A percentile compares a stretch with the other conserved stretches of the same genome.
Evolutionary conservation across 1,139 yeast genomes (phyloP).

Genomic region (Blastobotrys illinoisensis): DNA sequence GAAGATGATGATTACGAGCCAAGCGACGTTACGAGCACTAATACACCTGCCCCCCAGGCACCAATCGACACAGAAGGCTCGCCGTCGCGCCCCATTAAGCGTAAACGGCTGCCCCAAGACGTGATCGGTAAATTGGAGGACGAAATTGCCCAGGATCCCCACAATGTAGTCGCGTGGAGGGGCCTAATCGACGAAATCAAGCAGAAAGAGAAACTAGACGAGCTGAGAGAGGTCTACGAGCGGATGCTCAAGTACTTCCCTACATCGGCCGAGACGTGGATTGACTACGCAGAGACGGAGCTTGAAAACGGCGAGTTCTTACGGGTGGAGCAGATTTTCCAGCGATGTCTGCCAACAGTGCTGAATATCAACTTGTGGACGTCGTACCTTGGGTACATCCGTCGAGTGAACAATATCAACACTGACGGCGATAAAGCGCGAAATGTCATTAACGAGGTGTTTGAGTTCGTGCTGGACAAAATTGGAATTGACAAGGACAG

Average conservation of each 20-base stretch:
- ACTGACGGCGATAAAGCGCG: slow-evolving; percentile 81
- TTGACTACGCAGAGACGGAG: slow-evolving; percentile 63
- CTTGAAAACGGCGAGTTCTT: slow-evolving; percentile 63
- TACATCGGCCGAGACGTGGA: slow-evolving; percentile 58
- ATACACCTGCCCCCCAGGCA: neutral
- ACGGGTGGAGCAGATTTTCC: slow-evolving; percentile 60
- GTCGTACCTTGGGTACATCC: slow-evolving; percentile 61
- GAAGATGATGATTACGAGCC: neutral
- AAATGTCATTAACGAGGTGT: slow-evolving; percentile 70
- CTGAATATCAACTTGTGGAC: slow-evolving; percentile 66
- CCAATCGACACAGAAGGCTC: neutral
- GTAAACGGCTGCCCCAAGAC: slow-evolving; percentile 38
- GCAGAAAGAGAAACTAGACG: slow-evolving; percentile 57
- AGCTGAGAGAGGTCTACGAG: slow-evolving; percentile 55
- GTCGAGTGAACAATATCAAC: slow-evolving; percentile 65
- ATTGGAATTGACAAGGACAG: slow-evolving; percentile 76
- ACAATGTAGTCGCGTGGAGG: slow-evolving; percentile 54
- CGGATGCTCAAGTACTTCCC: slow-evolving; percentile 62
- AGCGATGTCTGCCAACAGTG: slow-evolving; percentile 53
- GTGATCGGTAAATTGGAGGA: slow-evolving; percentile 57
- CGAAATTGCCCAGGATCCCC: slow-evolving; percentile 49
- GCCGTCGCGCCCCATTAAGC: slow-evolving; percentile 15
- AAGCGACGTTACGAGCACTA: neutral
- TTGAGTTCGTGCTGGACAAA: slow-evolving; percentile 71
- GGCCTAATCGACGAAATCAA: slow-evolving; percentile 51